phyloP scores from a whole-genome alignment of 2,329 filamentous ascomycete species.

The Hymenoscyphus scutula region DNA sequence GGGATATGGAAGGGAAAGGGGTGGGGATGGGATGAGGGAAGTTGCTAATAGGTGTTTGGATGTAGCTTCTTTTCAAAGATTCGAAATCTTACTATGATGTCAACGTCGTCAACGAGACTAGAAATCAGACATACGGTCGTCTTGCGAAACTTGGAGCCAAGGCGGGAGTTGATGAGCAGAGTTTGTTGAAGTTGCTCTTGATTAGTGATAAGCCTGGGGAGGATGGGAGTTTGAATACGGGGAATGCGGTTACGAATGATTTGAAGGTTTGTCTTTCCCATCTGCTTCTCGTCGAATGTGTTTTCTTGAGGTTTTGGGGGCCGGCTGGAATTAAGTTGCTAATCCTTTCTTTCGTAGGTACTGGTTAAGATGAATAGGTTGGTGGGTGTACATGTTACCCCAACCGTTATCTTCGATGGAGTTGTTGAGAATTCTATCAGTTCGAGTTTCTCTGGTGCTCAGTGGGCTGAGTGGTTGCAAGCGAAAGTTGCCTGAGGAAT shows the following conservation, averaged over 20 bases:
- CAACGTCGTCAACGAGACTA: conserved; percentile 75
- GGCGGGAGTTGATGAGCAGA: conserved; percentile 69
- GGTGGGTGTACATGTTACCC: conserved; percentile 84
- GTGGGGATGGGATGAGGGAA: too few species aligned
- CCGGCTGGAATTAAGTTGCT: not conserved
- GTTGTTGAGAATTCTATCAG: conserved; percentile 76
- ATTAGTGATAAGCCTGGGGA: conserved; percentile 65
- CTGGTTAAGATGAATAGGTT: conserved; percentile 77
- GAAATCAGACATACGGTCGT: conserved; percentile 80
- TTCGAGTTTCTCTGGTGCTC: conserved; percentile 72
- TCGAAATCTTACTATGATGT: conserved; percentile 84
- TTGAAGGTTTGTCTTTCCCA: conserved; percentile 57
- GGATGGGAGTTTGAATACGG: conserved; percentile 70
- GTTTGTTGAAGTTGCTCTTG: conserved; percentile 66
- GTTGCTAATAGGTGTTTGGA: too few species aligned
- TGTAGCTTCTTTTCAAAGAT: conserved; percentile 49
- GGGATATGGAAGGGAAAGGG: too few species aligned
- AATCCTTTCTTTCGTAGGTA: not conserved
- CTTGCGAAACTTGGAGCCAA: conserved; percentile 67
- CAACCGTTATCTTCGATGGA: conserved; percentile 86
- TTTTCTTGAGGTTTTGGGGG: not conserved
- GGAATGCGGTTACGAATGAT: conserved; percentile 81
- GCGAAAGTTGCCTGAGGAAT: not conserved
- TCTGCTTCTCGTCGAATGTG: not conserved
- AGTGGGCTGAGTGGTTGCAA: conserved; percentile 58